These are phyloP conservation scores for Epichloe gansuensis DNA, from an alignment of 2,329 filamentous ascomycete species.

Conservation along the genomic window DNA sequence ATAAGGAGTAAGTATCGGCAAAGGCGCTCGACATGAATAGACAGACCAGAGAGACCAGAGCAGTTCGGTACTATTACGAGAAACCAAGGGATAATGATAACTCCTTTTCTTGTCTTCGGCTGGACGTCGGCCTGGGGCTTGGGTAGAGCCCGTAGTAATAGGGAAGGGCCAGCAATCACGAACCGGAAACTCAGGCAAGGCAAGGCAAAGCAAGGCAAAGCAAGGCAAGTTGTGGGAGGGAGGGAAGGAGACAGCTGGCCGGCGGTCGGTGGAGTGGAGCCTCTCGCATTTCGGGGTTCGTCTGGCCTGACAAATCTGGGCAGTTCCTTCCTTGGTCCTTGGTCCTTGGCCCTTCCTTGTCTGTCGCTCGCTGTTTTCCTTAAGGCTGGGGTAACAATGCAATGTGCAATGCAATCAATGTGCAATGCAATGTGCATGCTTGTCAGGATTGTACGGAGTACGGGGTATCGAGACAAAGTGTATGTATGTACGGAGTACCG, in stretches of 20 bases:
- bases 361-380: no score
- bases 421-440: no score
- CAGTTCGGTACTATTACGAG: not conserved
- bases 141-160: not conserved
- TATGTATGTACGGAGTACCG: no score
- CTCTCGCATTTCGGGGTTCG: not conserved
- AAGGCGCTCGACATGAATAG: not conserved
- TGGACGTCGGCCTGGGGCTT: conserved; percentile 17
- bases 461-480: no score
- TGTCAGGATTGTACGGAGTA: no score
- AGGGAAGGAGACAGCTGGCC: no score
- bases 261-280: conserved; percentile 8
- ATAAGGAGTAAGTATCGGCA: not conserved
- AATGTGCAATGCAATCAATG: no score
- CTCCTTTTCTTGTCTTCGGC: conserved; percentile 14
- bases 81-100: conserved; percentile 10
- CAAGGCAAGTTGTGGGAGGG: no score
- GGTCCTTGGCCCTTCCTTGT: not conserved
- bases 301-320: not conserved
- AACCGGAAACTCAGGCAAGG: no score
- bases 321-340: not conserved
- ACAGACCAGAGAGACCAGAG: not conserved
- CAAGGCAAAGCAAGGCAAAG: no score
- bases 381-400: no score
- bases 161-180: not conserved